Base-by-base conservation (phyloP, 176 grass and related monocot species). In the Bolboschoenus planiculmis region DNA sequence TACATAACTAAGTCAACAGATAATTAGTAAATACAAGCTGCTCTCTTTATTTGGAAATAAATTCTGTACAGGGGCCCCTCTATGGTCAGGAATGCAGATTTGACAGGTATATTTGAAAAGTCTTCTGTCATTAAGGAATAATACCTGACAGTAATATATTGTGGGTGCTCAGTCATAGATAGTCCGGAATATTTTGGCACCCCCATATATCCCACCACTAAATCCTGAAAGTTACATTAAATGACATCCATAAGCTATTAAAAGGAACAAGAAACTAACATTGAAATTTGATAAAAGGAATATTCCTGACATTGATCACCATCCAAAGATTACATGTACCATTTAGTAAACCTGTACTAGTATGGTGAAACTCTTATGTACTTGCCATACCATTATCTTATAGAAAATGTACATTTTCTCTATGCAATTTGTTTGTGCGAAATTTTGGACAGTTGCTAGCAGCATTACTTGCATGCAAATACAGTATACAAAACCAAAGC, bases 101-200 rank as follows among this genome's bases (percentile, higher is more conserved):
- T 78, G 4, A 34, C 56, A 33, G 30, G 48, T 10, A 63, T 13
- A 79, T 48, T 63, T 30, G n/a, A 37, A 21, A n/a, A 76, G 30
- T 31, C 34, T 10, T 35, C 10, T 44, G 30, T 80, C 35, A 27
- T 67, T 21, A 62, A 81, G 61, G 50, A 4, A 80, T 42, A 80
- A 68, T 91, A 97, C 95, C 95, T 94, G 80, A 97, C 90, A 16
- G 95, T 97, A 81, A 97, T 94, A 66, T 97, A 97, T 66, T 97
- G 95, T 83, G 95, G 95, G 68, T 97, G 95, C 24, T 97, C 86
- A 50, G 85, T 90, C 95, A 97, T 97, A 84, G 88, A 92, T 64
- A 97, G 35, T 31, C 95, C 92, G 44, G 92, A 35, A 78, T 92
- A 97, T 81, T 97, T 97, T 48, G 95, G 95, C 63, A 97, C 95